Evolutionary conservation across 2,329 filamentous ascomycete genomes (phyloP), one percentile per base, ranked within the genome.

Genomic region (Penicillium crustosum): DNA sequence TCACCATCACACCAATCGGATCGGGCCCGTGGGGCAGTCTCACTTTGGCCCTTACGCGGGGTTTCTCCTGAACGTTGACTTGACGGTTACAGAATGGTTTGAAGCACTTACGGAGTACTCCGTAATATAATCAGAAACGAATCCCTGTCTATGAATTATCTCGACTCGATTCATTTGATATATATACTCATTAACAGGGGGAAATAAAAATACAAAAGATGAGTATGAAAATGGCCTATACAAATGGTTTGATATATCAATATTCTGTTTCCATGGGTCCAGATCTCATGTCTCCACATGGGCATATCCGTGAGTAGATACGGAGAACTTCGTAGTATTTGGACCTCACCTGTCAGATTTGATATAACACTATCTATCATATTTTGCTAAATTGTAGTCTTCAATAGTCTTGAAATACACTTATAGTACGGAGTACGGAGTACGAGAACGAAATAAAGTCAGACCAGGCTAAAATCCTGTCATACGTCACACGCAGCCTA

Each of bases 1-100:
- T 35, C 17, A 38, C 48, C 9, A 2, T 21, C n/a, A 41, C 49
- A 31, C 49, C 49, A 53, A 53, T 53, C 50, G 50, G 50, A 53
- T 36, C 7, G 6, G 21, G 17, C 17, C 50, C 50, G 39, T 44
- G 49, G 38, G 23, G 7, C n/a, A 29, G 29, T 31, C 10, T 44
- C 21, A 48, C 19, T 17, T 21, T 48, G 31, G 45, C n/a, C 48
- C 35, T 50, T 50, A 29, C 48, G 49, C 49, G 49, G 50, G 50
- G 38, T n/a, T 36, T 53, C 29, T 44, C 23, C 35, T 49, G 47
- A 38, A 15, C 13, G 33, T 25, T 13, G 39, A 10, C 13, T 42
- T 17, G 6, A 15, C 2, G 2, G 39, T 42, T 17, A 10, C 39
- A 25, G n/a, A 35, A 33, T 33, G 13, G 31, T 15, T 33, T 33